Base-by-base conservation (phyloP, 139 green algal genomes). In the Diplosphaera chodatii region DNA sequence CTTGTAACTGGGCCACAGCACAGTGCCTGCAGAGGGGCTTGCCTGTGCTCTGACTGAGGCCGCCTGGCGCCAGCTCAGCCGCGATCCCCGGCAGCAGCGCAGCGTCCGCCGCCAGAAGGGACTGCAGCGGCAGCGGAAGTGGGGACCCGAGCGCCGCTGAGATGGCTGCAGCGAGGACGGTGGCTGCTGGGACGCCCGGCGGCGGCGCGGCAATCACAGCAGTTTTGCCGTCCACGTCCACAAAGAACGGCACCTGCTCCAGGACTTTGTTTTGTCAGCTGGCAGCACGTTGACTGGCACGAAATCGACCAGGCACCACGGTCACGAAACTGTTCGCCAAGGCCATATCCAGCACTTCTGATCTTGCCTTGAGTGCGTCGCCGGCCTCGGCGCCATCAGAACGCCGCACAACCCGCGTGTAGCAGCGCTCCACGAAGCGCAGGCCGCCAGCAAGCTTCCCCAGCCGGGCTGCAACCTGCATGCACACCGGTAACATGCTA, bases 71-170 rank as follows among this genome's bases (percentile, higher is more conserved):
- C 27, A 67, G 63, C 27, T 5, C 55, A 5, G 25, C 25, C 32
- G 22, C 69, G 29, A 31, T 25, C 27, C 8, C 13, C 37, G 40
- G 63, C 70, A 40, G 18, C 8, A 13, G n/a, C 31, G 55, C 25
- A 23, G 48, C 16, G 16, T 23, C 48, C 48, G 48, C 48, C 6
- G 77, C 73, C 48, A 92, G 72, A 34, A 93, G 78, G 0, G 84
- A 67, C 63, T 83, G 77, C 55, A 93, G 64, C 20, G 87, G 82
- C 69, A 92, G 74, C 33, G 66, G 68, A 3, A 90, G 18, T 29
- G 63, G 82, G 74, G 34, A 77, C 63, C 81, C 78, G 55, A 93
- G 74, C n/a, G 73, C 74, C 2, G 75, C 69, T 73, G 76, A 87
- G 21, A 91, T 28, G 10, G 73, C 79, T 3, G 64, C 33, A 16